A percentile compares a stretch with the other conserved stretches of the same genome.
phyloP scores from a whole-genome alignment of 768 basidiomycete genomes.

The Gyrodon lividus region DNA sequence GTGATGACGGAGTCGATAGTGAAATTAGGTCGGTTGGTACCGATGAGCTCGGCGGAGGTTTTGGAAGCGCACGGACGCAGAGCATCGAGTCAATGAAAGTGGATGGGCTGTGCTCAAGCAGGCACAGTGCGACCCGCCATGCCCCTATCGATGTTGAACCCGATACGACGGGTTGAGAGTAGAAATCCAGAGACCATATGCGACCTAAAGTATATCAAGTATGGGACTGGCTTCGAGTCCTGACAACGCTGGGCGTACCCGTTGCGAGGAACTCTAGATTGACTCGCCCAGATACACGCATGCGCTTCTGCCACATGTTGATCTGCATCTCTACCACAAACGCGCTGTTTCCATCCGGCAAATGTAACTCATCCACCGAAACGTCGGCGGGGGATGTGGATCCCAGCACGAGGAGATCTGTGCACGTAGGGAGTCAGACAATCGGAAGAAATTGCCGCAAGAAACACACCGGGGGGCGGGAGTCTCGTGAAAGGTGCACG shows the following conservation, averaged over 20 bases:
- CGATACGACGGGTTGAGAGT: no score
- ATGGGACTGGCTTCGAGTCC: not conserved
- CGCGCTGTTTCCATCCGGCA: conserved; percentile 45
- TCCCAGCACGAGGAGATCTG: conserved; percentile 47
- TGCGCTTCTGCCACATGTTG: conserved; percentile 66
- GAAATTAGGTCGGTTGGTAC: conserved; percentile 8
- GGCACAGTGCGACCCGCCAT: conserved; percentile 47
- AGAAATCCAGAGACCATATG: conserved; percentile 28
- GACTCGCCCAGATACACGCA: conserved; percentile 58
- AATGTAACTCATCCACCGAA: conserved; percentile 56
- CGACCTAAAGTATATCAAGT: conserved; percentile 13
- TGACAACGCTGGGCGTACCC: no score
- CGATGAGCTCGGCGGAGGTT: not conserved
- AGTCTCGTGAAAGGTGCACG: conserved; percentile 8
- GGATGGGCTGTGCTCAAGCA: conserved; percentile 57
- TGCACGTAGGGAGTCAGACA: conserved; percentile 28
- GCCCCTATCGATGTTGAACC: no score
- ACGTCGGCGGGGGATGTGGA: conserved; percentile 53
- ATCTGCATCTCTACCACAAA: conserved; percentile 49
- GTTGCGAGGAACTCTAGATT: conserved; percentile 65
- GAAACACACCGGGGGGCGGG: no score
- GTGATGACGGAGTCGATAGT: conserved; percentile 1
- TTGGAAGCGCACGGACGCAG: conserved; percentile 38
- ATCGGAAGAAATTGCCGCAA: no score
- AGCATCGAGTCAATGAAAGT: conserved; percentile 56